These are phyloP conservation scores for Schwanniomyces yamadae DNA, from an alignment of 805 yeast genomes.

Conservation along the genomic window DNA sequence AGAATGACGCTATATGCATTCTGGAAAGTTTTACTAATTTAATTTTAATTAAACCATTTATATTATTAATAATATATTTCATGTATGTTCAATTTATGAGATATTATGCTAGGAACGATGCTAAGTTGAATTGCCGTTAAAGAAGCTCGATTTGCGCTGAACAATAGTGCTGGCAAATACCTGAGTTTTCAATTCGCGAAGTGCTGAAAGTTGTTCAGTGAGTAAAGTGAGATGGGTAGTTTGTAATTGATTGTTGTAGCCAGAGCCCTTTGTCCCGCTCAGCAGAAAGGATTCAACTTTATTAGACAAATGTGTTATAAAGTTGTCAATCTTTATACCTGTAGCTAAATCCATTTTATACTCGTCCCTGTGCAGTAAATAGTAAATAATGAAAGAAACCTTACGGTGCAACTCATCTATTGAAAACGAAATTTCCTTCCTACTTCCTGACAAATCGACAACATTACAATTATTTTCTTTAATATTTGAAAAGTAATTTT, in stretches of 20 bases:
- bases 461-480: not conserved
- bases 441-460: constrained; percentile 1
- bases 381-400: constrained; percentile 21
- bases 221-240: constrained; percentile 29
- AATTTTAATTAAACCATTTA: not conserved
- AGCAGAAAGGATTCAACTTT: constrained; percentile 17
- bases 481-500: constrained; percentile 17
- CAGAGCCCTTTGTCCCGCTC: not conserved
- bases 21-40: not conserved
- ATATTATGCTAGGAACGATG: not conserved
- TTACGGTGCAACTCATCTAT: constrained; percentile 23
- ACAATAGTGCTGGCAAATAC: constrained; percentile 13
- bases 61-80: not conserved
- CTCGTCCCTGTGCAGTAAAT: constrained; percentile 8
- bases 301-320: constrained; percentile 28
- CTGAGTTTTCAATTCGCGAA: constrained; percentile 19
- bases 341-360: constrained; percentile 2
- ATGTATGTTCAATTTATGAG: too few relatives aligned
- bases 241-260: constrained; percentile 16
- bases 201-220: constrained; percentile 26
- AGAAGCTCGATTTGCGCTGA: not conserved
- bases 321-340: constrained; percentile 19
- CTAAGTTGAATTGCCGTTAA: not conserved
- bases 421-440: constrained; percentile 9
- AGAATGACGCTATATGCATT: not conserved